Evolutionary conservation across 2,329 filamentous ascomycete genomes (phyloP).

Genomic region (Talaromyces piceae): DNA sequence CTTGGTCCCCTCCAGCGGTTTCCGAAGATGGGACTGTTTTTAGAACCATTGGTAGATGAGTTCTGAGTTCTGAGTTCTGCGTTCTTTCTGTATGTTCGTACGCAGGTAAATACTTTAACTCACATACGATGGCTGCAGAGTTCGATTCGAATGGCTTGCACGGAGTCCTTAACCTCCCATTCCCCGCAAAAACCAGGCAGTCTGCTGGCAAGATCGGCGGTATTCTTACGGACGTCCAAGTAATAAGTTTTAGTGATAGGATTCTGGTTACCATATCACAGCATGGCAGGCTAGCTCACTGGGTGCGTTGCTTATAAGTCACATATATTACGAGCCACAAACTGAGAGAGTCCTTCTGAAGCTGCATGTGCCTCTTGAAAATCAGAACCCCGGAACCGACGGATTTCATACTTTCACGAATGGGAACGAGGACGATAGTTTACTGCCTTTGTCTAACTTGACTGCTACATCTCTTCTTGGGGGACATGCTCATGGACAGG

Average conservation of each 20-base stretch:
- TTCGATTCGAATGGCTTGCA: slow-evolving; percentile 24
- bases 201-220: slow-evolving; percentile 58
- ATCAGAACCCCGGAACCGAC: slow-evolving; percentile 28
- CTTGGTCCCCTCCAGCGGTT: not conserved
- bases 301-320: slow-evolving; percentile 53
- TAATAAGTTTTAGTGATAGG: slow-evolving; percentile 75
- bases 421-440: slow-evolving; percentile 41
- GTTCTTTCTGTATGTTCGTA: too few species aligned
- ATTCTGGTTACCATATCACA: slow-evolving; percentile 86
- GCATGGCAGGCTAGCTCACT: slow-evolving; percentile 77
- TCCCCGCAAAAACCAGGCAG: slow-evolving; percentile 58
- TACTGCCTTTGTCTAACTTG: slow-evolving; percentile 71
- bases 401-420: slow-evolving; percentile 32
- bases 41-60: too few species aligned
- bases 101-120: not conserved
- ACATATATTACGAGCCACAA: not conserved
- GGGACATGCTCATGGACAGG: slow-evolving; percentile 68
- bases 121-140: slow-evolving; percentile 19
- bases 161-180: slow-evolving; percentile 47
- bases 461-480: slow-evolving; percentile 84
- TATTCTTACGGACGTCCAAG: slow-evolving; percentile 62
- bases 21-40: not conserved
- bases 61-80: too few species aligned
- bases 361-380: slow-evolving; percentile 28
- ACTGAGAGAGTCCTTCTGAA: slow-evolving; percentile 6